Conservation (phyloP, 192 early-diverging fungal species). For the Backusella morwellensis region DNA sequence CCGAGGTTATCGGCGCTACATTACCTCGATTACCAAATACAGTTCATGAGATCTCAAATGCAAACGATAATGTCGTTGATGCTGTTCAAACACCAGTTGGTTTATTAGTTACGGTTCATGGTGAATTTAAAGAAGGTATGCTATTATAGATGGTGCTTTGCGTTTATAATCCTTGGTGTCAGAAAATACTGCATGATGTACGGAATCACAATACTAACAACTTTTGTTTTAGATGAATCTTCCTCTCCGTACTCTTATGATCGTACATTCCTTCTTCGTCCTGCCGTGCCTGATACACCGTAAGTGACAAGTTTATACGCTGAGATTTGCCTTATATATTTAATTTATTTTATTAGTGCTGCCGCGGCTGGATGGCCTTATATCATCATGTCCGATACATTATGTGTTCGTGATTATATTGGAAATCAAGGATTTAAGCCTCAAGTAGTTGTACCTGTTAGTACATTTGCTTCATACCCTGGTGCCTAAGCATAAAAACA, state of each 20-base stretch:
- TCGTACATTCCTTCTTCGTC: constrained; percentile 45
- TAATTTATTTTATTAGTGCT: constrained; percentile 10
- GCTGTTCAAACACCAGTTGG: constrained; percentile 44
- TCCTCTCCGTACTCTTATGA: constrained; percentile 40
- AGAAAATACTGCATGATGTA: too few relatives aligned
- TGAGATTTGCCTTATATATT: neutral
- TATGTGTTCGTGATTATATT: constrained; percentile 28
- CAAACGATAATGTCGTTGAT: constrained; percentile 40
- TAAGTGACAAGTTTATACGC: neutral
- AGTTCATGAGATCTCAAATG: constrained; percentile 37
- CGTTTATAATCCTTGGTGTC: neutral
- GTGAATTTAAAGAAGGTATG: constrained; percentile 37
- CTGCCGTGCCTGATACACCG: constrained; percentile 35
- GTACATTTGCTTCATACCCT: constrained; percentile 9
- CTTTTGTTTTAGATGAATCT: neutral
- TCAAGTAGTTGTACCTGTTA: neutral
- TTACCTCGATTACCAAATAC: constrained; percentile 35
- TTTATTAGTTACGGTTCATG: constrained; percentile 27
- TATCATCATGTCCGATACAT: constrained; percentile 31
- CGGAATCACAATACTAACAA: neutral
- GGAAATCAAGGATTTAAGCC: constrained; percentile 25
- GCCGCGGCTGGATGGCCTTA: constrained; percentile 27
- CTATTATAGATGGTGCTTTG: neutral
- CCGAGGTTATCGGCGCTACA: constrained; percentile 16
- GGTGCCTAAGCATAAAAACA: neutral